A percentile compares a stretch with the other conserved stretches of the same genome.
These are phyloP conservation scores for Zea mays DNA, from an alignment of 176 grass and related monocot genomes.

Conservation along the genomic window DNA sequence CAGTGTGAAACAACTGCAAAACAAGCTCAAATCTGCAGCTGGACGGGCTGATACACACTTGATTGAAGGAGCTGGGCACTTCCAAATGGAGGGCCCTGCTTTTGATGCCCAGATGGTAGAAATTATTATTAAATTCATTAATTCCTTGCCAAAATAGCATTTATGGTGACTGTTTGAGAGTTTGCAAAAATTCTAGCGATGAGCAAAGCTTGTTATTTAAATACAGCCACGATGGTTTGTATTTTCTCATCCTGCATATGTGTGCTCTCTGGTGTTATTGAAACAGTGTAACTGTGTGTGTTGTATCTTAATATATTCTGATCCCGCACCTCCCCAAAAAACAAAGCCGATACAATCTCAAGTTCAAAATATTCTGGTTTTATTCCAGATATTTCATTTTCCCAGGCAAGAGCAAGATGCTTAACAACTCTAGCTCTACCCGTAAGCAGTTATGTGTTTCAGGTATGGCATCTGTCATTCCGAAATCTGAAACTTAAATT, in stretches of 20 bases:
- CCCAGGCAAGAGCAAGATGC: no score
- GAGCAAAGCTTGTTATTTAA: conserved; percentile 14
- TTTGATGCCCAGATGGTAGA: conserved; percentile 86
- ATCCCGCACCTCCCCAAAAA: not conserved
- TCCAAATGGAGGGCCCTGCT: conserved; percentile 93
- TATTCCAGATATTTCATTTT: no score
- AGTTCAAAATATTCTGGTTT: no score
- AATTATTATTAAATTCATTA: conserved; percentile 68
- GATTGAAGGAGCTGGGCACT: conserved; percentile 84
- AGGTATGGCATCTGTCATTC: conserved; percentile 13
- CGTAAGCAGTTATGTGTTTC: not conserved
- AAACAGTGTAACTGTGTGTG: conserved; percentile 28
- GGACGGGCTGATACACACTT: conserved; percentile 77
- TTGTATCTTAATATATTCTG: conserved; percentile 27
- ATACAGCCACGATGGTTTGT: conserved; percentile 32
- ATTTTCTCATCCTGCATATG: conserved; percentile 37
- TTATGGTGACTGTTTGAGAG: not conserved
- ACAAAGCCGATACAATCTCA: no score
- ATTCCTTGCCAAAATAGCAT: conserved; percentile 55
- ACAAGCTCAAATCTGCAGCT: conserved; percentile 71
- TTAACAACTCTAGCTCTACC: no score
- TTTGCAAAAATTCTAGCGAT: not conserved
- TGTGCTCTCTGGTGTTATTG: conserved; percentile 13
- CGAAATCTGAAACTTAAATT: not conserved
- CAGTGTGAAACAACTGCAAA: conserved; percentile 87